These are phyloP conservation scores for Gelatoporia subvermispora DNA, from an alignment of 768 basidiomycete species.

Conservation along the genomic window DNA sequence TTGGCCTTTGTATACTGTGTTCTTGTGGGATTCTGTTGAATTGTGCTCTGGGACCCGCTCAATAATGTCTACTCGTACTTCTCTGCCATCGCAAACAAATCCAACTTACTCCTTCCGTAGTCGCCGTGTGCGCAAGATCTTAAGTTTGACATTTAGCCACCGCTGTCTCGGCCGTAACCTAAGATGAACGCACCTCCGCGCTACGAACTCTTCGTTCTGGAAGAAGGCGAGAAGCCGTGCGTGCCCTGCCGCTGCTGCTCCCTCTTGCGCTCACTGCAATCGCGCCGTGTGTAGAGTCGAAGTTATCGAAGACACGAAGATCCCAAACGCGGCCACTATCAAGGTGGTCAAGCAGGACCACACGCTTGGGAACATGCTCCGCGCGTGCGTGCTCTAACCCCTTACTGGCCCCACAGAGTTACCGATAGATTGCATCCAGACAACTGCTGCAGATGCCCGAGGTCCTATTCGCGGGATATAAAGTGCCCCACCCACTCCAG, in stretches of 20 bases:
- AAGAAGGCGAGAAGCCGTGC: constrained; percentile 92
- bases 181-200: constrained; percentile 93
- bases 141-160: background rate
- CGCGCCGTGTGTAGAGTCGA: constrained; percentile 59
- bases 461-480: constrained; percentile 96
- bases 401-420: background rate
- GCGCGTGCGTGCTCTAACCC: constrained; percentile 59
- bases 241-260: constrained; percentile 30
- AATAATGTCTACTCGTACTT: no score
- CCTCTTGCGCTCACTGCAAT: constrained; percentile 10
- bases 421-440: constrained; percentile 34
- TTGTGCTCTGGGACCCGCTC: background rate
- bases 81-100: no score
- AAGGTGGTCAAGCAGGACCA: constrained; percentile 96
- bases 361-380: constrained; percentile 94
- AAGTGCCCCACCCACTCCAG: constrained; percentile 94
- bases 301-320: constrained; percentile 92
- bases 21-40: background rate
- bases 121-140: no score
- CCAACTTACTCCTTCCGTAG: no score
- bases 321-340: constrained; percentile 94
- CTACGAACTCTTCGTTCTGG: constrained; percentile 85
- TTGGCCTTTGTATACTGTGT: no score
- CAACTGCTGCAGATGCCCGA: constrained; percentile 86
- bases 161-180: constrained; percentile 6